Evolutionary conservation across 208 protist species (phyloP).

Genomic region (Leishmania amazonensis): DNA sequence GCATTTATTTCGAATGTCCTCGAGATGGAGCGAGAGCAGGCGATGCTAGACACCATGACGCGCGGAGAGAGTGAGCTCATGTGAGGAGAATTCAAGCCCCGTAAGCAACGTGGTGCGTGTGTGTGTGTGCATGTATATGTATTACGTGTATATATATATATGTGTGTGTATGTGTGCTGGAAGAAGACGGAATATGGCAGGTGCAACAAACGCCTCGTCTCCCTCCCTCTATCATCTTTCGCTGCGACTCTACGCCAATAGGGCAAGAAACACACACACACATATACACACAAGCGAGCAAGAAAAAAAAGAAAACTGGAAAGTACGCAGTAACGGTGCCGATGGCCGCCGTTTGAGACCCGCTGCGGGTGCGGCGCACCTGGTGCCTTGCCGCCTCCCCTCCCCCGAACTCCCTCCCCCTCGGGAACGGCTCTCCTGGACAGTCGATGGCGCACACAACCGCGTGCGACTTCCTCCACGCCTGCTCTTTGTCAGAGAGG

Average conservation of each 20-base stretch:
- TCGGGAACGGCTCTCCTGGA: background rate
- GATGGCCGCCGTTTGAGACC: background rate
- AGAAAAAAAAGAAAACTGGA: background rate
- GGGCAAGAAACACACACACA: too few relatives aligned
- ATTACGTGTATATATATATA: background rate
- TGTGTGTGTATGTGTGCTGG: background rate
- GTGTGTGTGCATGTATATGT: background rate
- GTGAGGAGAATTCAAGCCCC: conserved; percentile 23
- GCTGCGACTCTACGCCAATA: background rate
- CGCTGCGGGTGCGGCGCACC: background rate
- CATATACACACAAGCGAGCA: background rate
- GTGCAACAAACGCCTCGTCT: background rate
- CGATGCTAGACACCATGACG: conserved; percentile 83
- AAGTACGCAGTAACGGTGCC: background rate
- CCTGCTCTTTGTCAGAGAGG: background rate
- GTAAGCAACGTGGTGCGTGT: background rate
- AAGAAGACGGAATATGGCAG: background rate
- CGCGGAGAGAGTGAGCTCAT: conserved; percentile 86
- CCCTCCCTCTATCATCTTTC: background rate
- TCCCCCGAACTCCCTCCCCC: background rate
- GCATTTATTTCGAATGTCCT: conserved; percentile 75
- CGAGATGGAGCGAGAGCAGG: conserved; percentile 77
- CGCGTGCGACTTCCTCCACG: background rate
- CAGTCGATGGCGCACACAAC: background rate
- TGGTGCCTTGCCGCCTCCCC: background rate